Percentiles rank a stretch among this genome's conserved stretches.
These are phyloP conservation scores for Rhodotorula graminis DNA, from an alignment of 768 basidiomycete genomes.

Conservation along the genomic window DNA sequence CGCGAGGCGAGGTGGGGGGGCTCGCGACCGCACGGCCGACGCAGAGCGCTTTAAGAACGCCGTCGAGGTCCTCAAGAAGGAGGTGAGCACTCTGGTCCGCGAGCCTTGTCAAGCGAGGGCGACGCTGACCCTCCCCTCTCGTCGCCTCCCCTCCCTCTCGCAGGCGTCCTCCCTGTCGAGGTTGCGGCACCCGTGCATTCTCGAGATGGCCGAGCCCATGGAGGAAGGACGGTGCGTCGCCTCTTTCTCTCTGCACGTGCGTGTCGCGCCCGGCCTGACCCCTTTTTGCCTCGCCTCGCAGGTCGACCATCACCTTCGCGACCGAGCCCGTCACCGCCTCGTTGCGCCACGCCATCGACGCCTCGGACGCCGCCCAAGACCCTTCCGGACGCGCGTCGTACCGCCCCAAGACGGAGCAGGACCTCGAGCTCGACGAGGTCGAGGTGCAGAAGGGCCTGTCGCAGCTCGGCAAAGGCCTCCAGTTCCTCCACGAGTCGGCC, in stretches of 20 bases:
- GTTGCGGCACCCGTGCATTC: conserved; percentile 84
- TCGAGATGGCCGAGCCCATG: conserved; percentile 96
- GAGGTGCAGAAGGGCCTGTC: conserved; percentile 97
- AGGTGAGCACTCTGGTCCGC: conserved; percentile 55
- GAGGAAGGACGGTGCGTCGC: conserved; percentile 57
- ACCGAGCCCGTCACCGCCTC: conserved; percentile 85
- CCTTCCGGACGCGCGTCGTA: conserved; percentile 31
- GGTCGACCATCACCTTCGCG: conserved; percentile 82
- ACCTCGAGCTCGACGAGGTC: conserved; percentile 84
- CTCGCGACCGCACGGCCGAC: conserved; percentile 48
- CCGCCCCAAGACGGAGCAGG: conserved; percentile 50
- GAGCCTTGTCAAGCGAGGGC: rapidly evolving
- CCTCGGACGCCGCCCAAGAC: conserved; percentile 52
- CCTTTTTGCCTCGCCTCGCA: conserved; percentile 44
- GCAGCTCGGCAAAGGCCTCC: conserved; percentile 58
- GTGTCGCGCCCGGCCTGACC: no score
- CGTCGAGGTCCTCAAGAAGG: conserved; percentile 79
- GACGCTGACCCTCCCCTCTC: background rate
- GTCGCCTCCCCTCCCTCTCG: no score
- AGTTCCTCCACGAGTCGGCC: conserved; percentile 84
- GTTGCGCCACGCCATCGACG: conserved; percentile 68
- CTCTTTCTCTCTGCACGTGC: no score
- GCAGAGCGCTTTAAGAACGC: conserved; percentile 61
- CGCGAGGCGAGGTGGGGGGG: conserved; percentile 44
- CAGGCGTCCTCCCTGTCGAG: conserved; percentile 66